Evolutionary conservation across 495 filamentous ascomycete genomes (phyloP).

Genomic region (Thermothielavioides terrestris): DNA sequence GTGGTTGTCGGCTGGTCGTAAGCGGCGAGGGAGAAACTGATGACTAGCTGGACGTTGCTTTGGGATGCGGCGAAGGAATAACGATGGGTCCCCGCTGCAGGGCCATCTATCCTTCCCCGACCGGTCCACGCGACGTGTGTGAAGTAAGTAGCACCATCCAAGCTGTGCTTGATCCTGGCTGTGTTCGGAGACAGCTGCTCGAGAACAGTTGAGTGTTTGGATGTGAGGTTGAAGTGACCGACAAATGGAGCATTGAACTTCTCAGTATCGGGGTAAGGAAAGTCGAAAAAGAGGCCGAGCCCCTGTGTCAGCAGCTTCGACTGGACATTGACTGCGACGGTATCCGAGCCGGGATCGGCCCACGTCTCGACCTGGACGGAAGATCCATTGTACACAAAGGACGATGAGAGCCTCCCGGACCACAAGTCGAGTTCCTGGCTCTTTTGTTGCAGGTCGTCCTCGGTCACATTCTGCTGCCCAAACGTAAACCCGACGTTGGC

Average conservation of each 20-base stretch:
- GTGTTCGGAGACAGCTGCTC: conserved; percentile 12
- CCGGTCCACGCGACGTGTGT: conserved; percentile 32
- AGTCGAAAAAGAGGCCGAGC: conserved; percentile 44
- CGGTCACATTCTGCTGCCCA: conserved; percentile 29
- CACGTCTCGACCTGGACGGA: conserved; percentile 37
- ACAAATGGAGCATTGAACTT: conserved; percentile 45
- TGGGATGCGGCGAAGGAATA: conserved; percentile 30
- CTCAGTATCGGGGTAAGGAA: conserved; percentile 38
- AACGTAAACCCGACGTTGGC: conserved; percentile 42
- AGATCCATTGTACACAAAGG: conserved; percentile 34
- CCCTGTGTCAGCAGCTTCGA: conserved; percentile 31
- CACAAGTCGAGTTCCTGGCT: conserved; percentile 42
- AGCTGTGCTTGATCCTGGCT: conserved; percentile 37
- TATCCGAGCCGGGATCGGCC: conserved; percentile 39
- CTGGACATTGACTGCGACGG: conserved; percentile 36
- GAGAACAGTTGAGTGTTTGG: conserved; percentile 35
- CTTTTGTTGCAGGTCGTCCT: conserved; percentile 31
- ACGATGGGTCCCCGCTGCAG: conserved; percentile 32
- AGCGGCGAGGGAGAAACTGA: conserved; percentile 26
- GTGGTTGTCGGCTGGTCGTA: not conserved
- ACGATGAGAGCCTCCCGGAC: conserved; percentile 38
- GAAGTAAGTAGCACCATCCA: conserved; percentile 39
- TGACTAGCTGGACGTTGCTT: conserved; percentile 22
- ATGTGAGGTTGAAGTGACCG: conserved; percentile 37
- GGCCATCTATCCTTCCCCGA: conserved; percentile 27